A percentile compares a stretch with the other conserved stretches of the same genome.
These are phyloP conservation scores for Polychaeton citri DNA, from an alignment of 2,329 filamentous ascomycete species.

Conservation along the genomic window DNA sequence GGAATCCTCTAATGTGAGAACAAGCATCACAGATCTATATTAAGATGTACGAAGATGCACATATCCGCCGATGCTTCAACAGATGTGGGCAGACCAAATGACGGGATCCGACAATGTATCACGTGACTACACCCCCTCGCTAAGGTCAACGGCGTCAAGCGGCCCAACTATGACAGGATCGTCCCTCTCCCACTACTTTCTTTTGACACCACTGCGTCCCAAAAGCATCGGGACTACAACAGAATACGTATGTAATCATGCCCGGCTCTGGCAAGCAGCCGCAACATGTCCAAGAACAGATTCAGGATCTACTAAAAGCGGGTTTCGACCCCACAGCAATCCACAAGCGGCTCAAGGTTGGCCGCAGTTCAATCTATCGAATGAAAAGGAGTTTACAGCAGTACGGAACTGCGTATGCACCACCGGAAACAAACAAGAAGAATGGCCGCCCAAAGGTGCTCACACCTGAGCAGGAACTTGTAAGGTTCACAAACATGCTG, in stretches of 20 bases:
- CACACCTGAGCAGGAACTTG: slow-evolving; percentile 19
- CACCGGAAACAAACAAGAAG: slow-evolving; percentile 20
- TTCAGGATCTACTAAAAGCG: slow-evolving; percentile 20
- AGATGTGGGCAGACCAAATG: too few species aligned
- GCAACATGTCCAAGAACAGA: slow-evolving; percentile 16
- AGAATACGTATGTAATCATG: slow-evolving; percentile 6
- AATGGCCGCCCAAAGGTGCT: slow-evolving; percentile 20
- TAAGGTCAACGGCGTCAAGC: too few species aligned
- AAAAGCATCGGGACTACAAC: neutral
- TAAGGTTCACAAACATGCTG: too few species aligned
- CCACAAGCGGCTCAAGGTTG: slow-evolving; percentile 19
- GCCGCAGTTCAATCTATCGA: slow-evolving; percentile 20
- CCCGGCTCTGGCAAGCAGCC: slow-evolving; percentile 18
- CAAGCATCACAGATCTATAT: too few species aligned
- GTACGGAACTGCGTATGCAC: slow-evolving; percentile 21
- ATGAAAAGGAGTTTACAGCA: slow-evolving; percentile 21
- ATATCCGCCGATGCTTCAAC: too few species aligned
- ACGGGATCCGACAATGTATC: too few species aligned
- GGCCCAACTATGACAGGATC: too few species aligned
- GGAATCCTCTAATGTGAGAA: too few species aligned
- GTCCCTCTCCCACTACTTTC: too few species aligned
- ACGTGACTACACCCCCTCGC: too few species aligned
- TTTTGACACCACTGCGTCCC: neutral
- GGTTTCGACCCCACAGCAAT: slow-evolving; percentile 22
- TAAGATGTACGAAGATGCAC: too few species aligned